Evolutionary conservation across 495 filamentous ascomycete species (phyloP), one percentile per base, ranked within the genome.

Genomic region (Penicillium herquei): DNA sequence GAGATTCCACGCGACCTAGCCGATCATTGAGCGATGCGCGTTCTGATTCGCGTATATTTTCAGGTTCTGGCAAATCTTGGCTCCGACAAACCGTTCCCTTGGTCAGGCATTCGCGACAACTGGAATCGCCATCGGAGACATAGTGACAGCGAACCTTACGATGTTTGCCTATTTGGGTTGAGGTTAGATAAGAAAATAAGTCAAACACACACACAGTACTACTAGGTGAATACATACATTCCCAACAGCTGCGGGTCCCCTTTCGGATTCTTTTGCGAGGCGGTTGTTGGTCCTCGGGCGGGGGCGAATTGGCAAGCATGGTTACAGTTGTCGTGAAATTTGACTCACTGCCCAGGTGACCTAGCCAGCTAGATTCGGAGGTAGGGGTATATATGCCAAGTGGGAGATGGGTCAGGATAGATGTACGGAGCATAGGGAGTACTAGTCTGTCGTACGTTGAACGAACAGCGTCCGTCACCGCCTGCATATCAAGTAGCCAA

Each of bases 201-300:
- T 14, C 39, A 3, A 34, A 33, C n/a, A n/a, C n/a, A n/a, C n/a
- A n/a, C n/a, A n/a, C n/a, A n/a, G n/a, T n/a, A n/a, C n/a, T n/a
- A 14, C 18, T 65, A 30, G 43, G 30, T 26, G 43, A 11, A 9
- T 16, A 46, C 69, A 66, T 67, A 80, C 79, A 84, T 71, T 82
- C 80, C 74, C 73, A 79, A 52, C 80, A 84, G 58, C 78, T 81
- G 53, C 75, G 73, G 10, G 80, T 84, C 11, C 80, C 80, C 56
- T 81, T 83, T 30, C 81, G 75, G 40, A 82, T 67, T 59, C 73
- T 79, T 56, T 79, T 77, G 43, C 79, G 63, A 42, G 60, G 49
- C 17, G 47, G 56, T 17, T 53, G 49, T 17, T 58, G 42, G 16
- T 49, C 55, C 14, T 43, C 55, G 18, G 60, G 30, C 7, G 34